Base-by-base conservation (phyloP, 805 yeast genomes). In the Zygotorulaspora danielsina region DNA sequence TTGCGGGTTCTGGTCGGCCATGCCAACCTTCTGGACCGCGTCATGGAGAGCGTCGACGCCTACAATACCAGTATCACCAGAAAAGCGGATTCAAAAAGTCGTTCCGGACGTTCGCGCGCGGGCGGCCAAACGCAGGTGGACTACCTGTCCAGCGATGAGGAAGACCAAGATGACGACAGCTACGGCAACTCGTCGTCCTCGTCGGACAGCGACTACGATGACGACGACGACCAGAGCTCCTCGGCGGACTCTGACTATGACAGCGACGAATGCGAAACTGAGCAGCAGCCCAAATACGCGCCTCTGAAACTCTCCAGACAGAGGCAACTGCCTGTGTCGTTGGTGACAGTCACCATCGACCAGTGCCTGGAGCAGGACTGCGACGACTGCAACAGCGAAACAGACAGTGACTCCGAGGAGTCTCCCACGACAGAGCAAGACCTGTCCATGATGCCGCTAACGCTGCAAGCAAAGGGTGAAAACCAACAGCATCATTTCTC, bases 1-100 rank as follows among this genome's bases (percentile, higher is more conserved):
- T 39, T 60, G 16, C 41, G 66, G 18, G 48, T 53, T 5, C 36
- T 61, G 11, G 61, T 61, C 1, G 65, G 61, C 3, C 66, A 61
- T 39, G 64, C 66, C 1, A 59, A 60, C 42, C 36, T 61, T 28
- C 41, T 60, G 20, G 66, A 61, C 38, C 49, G 48, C 15, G 32
- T 60, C 6, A 50, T 55, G 36, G 55, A 50, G 12, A 48, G 40
- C 13, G 49, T 55, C 10, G 54, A 50, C 28, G 22, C 19, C 9
- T 39, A 36, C 22, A 44, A 36, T 19, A 25, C 19, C 5, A 34
- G 31, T 34, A 42, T 31, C 17, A 16, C 18, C 21, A 26, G 19
- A 19, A 22, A 19, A 2, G n/a, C 38, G n/a, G 36, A 24, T 8
- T 21, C 37, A 9, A 15, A 28, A 15, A 21, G 22, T 1, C 38